Conservation (phyloP, 208 protist species). For the Crithidia expoeki region DNA sequence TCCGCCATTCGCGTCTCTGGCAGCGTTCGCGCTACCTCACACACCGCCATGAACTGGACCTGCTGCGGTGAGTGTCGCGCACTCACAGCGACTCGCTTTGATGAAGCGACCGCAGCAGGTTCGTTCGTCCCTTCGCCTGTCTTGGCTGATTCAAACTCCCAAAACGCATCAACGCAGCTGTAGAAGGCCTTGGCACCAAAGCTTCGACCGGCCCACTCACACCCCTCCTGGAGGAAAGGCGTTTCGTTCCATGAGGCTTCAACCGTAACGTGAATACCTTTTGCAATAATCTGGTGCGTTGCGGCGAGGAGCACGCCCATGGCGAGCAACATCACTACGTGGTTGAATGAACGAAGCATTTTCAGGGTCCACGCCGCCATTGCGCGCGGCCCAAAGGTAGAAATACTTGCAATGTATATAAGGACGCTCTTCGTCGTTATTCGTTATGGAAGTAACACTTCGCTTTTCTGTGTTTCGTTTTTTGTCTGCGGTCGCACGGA, state of each 20-base stretch:
- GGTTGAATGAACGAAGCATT: background rate
- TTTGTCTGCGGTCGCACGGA: too few species aligned
- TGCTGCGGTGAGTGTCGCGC: slow-evolving; percentile 41
- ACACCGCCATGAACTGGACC: slow-evolving; percentile 35
- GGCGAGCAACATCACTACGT: slow-evolving; percentile 8
- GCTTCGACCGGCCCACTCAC: slow-evolving; percentile 51
- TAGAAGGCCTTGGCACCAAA: slow-evolving; percentile 42
- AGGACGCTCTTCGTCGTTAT: too few species aligned
- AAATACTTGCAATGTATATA: too few species aligned
- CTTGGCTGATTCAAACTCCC: background rate
- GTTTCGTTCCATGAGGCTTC: slow-evolving; percentile 74
- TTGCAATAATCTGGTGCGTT: slow-evolving; percentile 9
- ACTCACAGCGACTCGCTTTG: slow-evolving; percentile 4
- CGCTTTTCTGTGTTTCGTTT: too few species aligned
- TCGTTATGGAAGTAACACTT: too few species aligned
- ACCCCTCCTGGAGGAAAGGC: slow-evolving; percentile 63
- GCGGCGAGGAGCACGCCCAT: background rate
- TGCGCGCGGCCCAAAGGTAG: too few species aligned
- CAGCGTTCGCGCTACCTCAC: slow-evolving; percentile 23
- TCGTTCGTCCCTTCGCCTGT: background rate
- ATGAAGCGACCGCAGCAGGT: too few species aligned
- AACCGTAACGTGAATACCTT: slow-evolving; percentile 51
- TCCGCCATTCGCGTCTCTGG: slow-evolving; percentile 15
- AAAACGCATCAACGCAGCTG: slow-evolving; percentile 48
- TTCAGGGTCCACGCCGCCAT: background rate